These are phyloP conservation scores for Hysterium pulicare DNA, from an alignment of 2,329 filamentous ascomycete genomes.

Conservation along the genomic window DNA sequence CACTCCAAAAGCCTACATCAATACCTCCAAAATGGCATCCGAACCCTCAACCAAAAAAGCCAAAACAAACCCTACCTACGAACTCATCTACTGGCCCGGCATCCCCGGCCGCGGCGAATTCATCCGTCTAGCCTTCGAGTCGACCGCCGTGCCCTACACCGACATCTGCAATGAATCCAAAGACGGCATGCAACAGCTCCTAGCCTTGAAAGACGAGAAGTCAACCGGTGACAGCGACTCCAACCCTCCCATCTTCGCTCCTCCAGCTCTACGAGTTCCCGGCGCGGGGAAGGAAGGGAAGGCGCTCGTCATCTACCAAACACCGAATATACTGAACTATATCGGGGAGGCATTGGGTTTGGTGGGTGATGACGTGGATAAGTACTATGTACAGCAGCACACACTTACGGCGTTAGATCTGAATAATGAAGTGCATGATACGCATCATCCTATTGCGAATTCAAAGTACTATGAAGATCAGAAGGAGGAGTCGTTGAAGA, in stretches of 20 bases:
- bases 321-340: conserved; percentile 70
- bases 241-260: conserved; percentile 65
- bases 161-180: conserved; percentile 55
- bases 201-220: conserved; percentile 46
- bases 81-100: conserved; percentile 68
- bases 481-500: conserved; percentile 61
- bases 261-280: conserved; percentile 59
- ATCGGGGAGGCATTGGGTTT: conserved; percentile 61
- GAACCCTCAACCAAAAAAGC: conserved; percentile 16
- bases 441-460: conserved; percentile 66
- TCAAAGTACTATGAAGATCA: conserved; percentile 70
- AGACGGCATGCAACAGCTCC: conserved; percentile 52
- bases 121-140: conserved; percentile 70
- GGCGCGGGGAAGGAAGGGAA: conserved; percentile 51
- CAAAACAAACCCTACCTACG: conserved; percentile 48
- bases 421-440: conserved; percentile 69
- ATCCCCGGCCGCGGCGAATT: conserved; percentile 73
- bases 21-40: conserved; percentile 9
- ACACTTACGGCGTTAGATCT: conserved; percentile 69
- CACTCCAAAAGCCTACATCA: neutral
- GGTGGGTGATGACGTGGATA: conserved; percentile 47
- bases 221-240: conserved; percentile 45
- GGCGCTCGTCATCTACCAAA: conserved; percentile 63
- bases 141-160: conserved; percentile 60
- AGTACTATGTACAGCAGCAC: conserved; percentile 61